Conservation (phyloP, 768 basidiomycete species). For the Clavaria fumosa region DNA sequence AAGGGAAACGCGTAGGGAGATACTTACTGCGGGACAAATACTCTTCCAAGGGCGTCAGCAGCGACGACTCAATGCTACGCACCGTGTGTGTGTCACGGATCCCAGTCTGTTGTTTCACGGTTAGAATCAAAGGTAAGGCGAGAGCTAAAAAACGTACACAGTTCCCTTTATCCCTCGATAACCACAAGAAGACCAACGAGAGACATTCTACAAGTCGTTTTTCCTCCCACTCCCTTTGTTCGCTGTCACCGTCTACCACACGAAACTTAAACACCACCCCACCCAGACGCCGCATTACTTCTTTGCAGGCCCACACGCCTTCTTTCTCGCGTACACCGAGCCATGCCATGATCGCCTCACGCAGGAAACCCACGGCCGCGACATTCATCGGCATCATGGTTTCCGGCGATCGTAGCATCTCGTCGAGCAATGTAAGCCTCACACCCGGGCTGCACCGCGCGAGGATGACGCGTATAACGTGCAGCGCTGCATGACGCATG, state of each 20-base stretch:
- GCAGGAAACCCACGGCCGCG: slow-evolving; percentile 52
- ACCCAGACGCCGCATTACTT: no score
- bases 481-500: slow-evolving; percentile 45
- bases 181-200: slow-evolving; percentile 50
- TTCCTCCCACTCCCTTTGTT: no score
- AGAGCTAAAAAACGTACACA: slow-evolving; percentile 21
- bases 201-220: slow-evolving; percentile 54
- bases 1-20: slow-evolving; percentile 25
- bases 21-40: no score
- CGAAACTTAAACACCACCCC: no score
- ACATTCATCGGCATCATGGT: slow-evolving; percentile 48
- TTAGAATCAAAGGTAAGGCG: background rate
- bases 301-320: no score
- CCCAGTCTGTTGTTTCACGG: slow-evolving; percentile 27
- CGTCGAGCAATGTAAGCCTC: slow-evolving; percentile 38
- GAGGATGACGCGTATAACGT: slow-evolving; percentile 40
- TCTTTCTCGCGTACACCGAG: slow-evolving; percentile 18
- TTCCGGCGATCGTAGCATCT: slow-evolving; percentile 34
- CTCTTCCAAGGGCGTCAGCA: slow-evolving; percentile 34
- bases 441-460: slow-evolving; percentile 29
- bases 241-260: no score
- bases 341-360: slow-evolving; percentile 46
- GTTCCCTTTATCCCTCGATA: slow-evolving; percentile 43
- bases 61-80: slow-evolving; percentile 26
- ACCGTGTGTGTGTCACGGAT: slow-evolving; percentile 31